Evolutionary conservation across 306 rosid genomes (phyloP), one percentile per base, ranked within the genome.

Genomic region (Elaeagnus macrophylla): DNA sequence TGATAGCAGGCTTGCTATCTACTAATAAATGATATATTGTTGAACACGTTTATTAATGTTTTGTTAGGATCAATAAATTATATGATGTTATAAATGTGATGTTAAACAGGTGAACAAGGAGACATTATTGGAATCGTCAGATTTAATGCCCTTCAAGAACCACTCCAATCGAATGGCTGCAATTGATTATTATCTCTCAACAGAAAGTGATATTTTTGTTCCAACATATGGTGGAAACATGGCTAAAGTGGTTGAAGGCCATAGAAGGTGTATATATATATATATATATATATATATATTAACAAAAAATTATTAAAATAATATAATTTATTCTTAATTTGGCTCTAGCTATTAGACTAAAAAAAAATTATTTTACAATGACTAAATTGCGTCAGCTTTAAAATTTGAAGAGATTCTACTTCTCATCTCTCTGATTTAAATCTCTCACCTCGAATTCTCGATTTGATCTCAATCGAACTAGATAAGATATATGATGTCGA

Each of bases 231-330:
- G 77, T 48, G 94, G 94, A 18, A 85, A 85, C 84, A 82, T 85
- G 94, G 94, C 89, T 36, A 85, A 77, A 64, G 86, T 85, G 7
- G 89, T 82, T 2, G 94, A 79, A 77, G 94, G 94, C 64, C 94
- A 82, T 59, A 57, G 94, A 71, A 82, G 94, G 80, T 82, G 72
- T 44, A 10, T 11, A 11, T 12, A 44, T 11, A 3, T n/a, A n/a
- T n/a, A n/a, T n/a, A n/a, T n/a, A 9, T 44, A 44, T 1, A 12
- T 44, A 44, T 11, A n/a, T 0, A 44, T 7, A 12, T 12, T 40
- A 40, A 40, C 2, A 7, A 40, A 12, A 40, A 40, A 7, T 40
- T 40, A 40, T 3, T 40, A 1, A 40, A 40, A 7, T 7, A 40
- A 7, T 40, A 40, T 7, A 40, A 40, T 40, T 40, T 40, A 40